These are phyloP conservation scores for Plasmodium fragile DNA, from an alignment of 169 alveolate species.

Conservation along the genomic window DNA sequence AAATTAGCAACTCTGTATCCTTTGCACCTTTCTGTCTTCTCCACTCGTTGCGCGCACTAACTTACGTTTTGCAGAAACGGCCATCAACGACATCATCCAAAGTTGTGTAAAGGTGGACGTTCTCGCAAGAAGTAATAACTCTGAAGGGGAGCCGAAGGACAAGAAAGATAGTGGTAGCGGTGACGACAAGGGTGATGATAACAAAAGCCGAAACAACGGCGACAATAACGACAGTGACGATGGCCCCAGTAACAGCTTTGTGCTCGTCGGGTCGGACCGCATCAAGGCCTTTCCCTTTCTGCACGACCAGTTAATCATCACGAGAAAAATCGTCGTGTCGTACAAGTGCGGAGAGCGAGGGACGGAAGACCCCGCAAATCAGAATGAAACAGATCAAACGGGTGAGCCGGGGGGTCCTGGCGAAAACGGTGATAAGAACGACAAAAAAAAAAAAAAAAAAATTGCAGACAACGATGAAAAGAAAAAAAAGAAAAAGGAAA, in stretches of 20 bases:
- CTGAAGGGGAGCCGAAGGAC: not conserved
- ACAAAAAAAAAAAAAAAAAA: not conserved
- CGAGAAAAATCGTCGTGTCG: slow-evolving; percentile 19
- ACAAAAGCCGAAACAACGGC: not conserved
- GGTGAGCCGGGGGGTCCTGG: not conserved
- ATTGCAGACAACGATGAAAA: slow-evolving; percentile 8
- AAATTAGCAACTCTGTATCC: not conserved
- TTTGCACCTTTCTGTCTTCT: not conserved
- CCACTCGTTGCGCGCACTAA: not conserved
- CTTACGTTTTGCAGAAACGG: slow-evolving; percentile 17
- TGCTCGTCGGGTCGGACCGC: slow-evolving; percentile 24
- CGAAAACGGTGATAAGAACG: not conserved
- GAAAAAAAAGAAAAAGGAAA: slow-evolving; percentile 46
- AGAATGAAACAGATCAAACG: not conserved
- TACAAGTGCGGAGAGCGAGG: slow-evolving; percentile 28
- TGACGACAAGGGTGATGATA: not conserved
- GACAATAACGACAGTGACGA: not conserved
- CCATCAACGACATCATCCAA: slow-evolving; percentile 37
- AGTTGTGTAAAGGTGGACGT: slow-evolving; percentile 16
- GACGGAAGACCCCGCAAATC: not conserved
- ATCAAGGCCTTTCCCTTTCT: slow-evolving; percentile 59
- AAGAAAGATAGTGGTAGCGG: not conserved
- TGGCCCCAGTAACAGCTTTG: slow-evolving; percentile 5
- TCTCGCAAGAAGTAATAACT: slow-evolving; percentile 16
- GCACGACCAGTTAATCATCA: slow-evolving; percentile 59